Conservation (phyloP, 805 yeast species). For the Cyberlindnera veronae region DNA sequence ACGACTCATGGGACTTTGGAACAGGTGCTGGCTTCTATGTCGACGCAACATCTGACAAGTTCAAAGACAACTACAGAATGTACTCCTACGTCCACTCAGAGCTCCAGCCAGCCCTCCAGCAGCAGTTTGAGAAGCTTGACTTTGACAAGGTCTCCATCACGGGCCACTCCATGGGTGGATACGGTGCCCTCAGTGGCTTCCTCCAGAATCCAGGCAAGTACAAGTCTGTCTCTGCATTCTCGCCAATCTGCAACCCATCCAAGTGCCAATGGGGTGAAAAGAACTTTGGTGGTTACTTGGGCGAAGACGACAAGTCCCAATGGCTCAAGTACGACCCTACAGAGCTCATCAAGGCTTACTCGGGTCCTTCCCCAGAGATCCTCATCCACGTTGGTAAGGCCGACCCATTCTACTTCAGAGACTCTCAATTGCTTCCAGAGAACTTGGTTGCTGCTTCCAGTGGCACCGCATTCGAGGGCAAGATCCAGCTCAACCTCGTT, state of each 20-base stretch:
- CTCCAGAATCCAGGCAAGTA: conserved; percentile 69
- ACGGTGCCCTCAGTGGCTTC: conserved; percentile 76
- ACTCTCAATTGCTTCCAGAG: conserved; percentile 72
- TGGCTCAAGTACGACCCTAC: conserved; percentile 89
- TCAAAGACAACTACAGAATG: conserved; percentile 76
- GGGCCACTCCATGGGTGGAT: conserved; percentile 99
- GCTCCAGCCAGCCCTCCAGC: conserved; percentile 45
- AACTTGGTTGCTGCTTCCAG: conserved; percentile 56
- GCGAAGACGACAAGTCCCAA: conserved; percentile 38
- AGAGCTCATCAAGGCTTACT: conserved; percentile 55
- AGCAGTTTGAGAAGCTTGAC: conserved; percentile 46
- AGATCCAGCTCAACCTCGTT: conserved; percentile 56
- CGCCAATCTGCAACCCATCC: conserved; percentile 84
- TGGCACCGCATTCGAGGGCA: conserved; percentile 54
- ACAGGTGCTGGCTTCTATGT: conserved; percentile 94
- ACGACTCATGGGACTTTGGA: conserved; percentile 87
- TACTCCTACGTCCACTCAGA: conserved; percentile 78
- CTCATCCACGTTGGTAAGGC: conserved; percentile 79
- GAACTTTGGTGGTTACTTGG: conserved; percentile 77
- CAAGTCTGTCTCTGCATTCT: conserved; percentile 81
- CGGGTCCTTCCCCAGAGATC: conserved; percentile 54
- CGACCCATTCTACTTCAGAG: conserved; percentile 66
- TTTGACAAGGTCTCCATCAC: conserved; percentile 66
- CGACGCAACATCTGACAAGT: conserved; percentile 75
- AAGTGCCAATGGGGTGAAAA: conserved; percentile 85